Conservation (phyloP, 129 eudicot species). For the Escallonia herrerae region DNA sequence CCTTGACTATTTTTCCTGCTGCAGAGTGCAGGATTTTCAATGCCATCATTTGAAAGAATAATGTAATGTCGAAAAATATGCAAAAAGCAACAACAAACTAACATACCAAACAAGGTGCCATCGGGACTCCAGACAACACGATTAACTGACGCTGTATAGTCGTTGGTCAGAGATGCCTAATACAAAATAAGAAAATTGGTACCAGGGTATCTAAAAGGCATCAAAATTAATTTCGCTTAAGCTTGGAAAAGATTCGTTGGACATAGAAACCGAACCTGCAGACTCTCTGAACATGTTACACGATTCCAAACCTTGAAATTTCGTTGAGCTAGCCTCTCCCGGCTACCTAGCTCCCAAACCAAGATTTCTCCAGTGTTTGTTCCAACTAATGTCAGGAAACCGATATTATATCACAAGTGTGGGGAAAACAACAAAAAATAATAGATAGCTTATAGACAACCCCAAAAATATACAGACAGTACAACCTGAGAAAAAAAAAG, state of each 20-base stretch:
- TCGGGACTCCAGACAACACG: constrained; percentile 86
- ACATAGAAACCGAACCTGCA: constrained; percentile 47
- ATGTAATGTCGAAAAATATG: not conserved
- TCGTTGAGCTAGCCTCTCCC: constrained; percentile 63
- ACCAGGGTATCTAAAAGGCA: not conserved
- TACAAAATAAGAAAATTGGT: constrained; percentile 10
- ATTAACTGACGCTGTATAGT: constrained; percentile 60
- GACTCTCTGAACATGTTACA: constrained; percentile 47
- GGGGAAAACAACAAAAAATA: not conserved
- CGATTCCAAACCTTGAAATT: constrained; percentile 75
- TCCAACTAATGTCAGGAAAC: constrained; percentile 43
- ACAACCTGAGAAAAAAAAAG: too few relatives aligned
- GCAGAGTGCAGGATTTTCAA: not conserved
- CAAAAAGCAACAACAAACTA: not conserved
- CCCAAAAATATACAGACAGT: not conserved
- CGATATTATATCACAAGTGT: not conserved
- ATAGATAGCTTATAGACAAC: not conserved
- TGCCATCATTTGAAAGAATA: not conserved
- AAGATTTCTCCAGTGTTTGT: constrained; percentile 58
- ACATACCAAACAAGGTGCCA: constrained; percentile 68
- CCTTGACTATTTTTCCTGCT: not conserved
- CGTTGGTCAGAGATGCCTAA: constrained; percentile 59
- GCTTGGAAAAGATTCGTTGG: not conserved
- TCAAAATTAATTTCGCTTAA: not conserved
- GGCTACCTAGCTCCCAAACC: constrained; percentile 67